Evolutionary conservation across 768 basidiomycete genomes (phyloP).

Genomic region (Phylloporus arenicola): DNA sequence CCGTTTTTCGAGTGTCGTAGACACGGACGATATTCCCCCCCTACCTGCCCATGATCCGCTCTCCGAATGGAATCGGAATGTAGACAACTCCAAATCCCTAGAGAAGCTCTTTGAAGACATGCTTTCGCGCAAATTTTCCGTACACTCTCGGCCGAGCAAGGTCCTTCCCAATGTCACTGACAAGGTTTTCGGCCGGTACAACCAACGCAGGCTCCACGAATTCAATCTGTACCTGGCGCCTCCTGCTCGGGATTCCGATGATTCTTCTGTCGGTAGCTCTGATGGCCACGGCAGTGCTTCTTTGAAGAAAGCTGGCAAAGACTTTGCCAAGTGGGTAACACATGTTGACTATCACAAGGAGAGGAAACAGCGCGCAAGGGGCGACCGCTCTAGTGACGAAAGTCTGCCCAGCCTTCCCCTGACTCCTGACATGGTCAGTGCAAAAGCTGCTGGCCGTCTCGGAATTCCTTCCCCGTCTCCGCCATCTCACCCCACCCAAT

Average conservation of each 20-base stretch:
- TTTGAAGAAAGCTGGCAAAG: conserved; percentile 29
- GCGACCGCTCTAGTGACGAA: conserved; percentile 27
- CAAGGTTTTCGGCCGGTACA: conserved; percentile 47
- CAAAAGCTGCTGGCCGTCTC: conserved; percentile 36
- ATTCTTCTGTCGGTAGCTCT: conserved; percentile 20
- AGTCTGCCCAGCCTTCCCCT: conserved; percentile 13
- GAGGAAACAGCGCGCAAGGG: conserved; percentile 16
- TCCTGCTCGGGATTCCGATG: conserved; percentile 21
- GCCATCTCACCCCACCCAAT: conserved; percentile 39
- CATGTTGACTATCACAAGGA: conserved; percentile 30
- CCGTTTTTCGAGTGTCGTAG: conserved; percentile 21
- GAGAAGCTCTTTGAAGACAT: conserved; percentile 58
- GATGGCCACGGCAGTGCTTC: conserved; percentile 20
- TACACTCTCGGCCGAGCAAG: conserved; percentile 49
- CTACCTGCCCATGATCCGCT: conserved; percentile 19
- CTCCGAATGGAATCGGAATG: conserved; percentile 39
- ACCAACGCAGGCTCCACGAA: conserved; percentile 39
- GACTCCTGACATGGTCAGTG: conserved; percentile 28
- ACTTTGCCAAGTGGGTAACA: conserved; percentile 33
- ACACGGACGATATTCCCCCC: conserved; percentile 15
- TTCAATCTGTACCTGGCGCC: conserved; percentile 59
- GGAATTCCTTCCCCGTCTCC: conserved; percentile 26
- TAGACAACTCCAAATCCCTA: conserved; percentile 38
- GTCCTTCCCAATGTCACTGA: conserved; percentile 43
- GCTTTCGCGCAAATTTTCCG: conserved; percentile 46